Evolutionary conservation across 495 filamentous ascomycete genomes (phyloP), one percentile per base, ranked within the genome.

Genomic region (Penicillium silybi): DNA sequence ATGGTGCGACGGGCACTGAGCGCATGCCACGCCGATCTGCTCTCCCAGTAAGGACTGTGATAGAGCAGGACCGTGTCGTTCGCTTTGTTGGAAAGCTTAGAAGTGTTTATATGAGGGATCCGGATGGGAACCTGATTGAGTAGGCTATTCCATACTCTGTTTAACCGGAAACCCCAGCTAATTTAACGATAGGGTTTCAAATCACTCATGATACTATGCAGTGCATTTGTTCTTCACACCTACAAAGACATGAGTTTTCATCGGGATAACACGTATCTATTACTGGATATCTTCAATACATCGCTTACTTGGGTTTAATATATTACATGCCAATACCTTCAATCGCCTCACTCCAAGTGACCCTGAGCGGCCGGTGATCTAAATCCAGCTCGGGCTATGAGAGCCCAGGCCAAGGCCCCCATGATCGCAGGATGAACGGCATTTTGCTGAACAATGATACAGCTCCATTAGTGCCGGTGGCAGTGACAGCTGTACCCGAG

Each of bases 61-160:
- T 32, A 32, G 29, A 32, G 29, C 10, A 32, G 10, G 11, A 32
- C 8, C 2, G 29, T 32, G 29, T 32, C 29, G 13, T 13, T 10
- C 29, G 29, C 29, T 10, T 10, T 13, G 11, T 32, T 32, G 74
- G 74, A 4, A 74, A 67, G 41, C 51, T 81, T n/a, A 63, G 71
- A 16, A 82, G 79, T 61, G 72, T 81, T 2, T 81, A 81, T 67
- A 68, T 75, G 53, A 64, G 79, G 26, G 79, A 81, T 62, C 77
- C 78, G 1, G 79, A 82, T 71, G 76, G 73, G 16, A 82, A 82
- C 64, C 64, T 82, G 25, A 72, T 82, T 45, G 79, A 81, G 78
- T 80, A 58, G 50, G 72, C 23, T 0, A 13, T 20, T 17, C 29
- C 23, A 32, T n/a, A 11, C 29, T 23, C 13, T 11, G 11, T 35